A percentile compares a stretch with the other conserved stretches of the same genome.
Conservation (phyloP, 139 green algal genomes). For the Volvox africanus region DNA sequence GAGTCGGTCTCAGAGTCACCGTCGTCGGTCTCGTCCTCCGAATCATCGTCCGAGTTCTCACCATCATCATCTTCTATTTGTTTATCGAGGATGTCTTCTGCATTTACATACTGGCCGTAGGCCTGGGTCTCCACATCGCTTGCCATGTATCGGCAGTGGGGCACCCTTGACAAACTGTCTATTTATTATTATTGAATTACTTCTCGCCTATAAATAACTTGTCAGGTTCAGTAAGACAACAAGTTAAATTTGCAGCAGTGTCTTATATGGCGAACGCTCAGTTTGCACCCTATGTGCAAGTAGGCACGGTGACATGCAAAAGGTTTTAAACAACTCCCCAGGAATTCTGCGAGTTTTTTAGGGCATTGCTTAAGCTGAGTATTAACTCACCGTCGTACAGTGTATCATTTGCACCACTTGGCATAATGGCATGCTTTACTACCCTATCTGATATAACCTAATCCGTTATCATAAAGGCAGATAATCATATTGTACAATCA, state of each 20-base stretch:
- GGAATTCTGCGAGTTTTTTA: no score
- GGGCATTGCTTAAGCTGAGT: no score
- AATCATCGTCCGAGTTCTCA: background rate
- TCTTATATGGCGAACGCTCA: background rate
- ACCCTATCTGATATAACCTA: no score
- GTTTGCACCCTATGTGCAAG: background rate
- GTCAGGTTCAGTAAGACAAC: no score
- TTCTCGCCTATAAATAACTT: no score
- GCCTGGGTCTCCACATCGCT: background rate
- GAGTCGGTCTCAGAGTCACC: background rate
- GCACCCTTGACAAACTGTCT: background rate
- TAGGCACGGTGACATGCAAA: no score
- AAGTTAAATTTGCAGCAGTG: background rate
- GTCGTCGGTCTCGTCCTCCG: background rate
- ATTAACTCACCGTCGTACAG: no score
- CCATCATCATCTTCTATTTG: background rate
- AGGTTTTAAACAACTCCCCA: no score
- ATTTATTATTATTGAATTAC: background rate
- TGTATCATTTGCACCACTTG: no score
- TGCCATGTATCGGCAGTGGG: background rate
- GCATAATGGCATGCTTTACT: no score
- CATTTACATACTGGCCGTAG: slow-evolving; percentile 22
- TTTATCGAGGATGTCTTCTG: background rate
- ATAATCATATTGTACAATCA: no score
- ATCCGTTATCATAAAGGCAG: no score